Base-by-base conservation (phyloP, 345 rosid species). In the Microcos paniculata region DNA sequence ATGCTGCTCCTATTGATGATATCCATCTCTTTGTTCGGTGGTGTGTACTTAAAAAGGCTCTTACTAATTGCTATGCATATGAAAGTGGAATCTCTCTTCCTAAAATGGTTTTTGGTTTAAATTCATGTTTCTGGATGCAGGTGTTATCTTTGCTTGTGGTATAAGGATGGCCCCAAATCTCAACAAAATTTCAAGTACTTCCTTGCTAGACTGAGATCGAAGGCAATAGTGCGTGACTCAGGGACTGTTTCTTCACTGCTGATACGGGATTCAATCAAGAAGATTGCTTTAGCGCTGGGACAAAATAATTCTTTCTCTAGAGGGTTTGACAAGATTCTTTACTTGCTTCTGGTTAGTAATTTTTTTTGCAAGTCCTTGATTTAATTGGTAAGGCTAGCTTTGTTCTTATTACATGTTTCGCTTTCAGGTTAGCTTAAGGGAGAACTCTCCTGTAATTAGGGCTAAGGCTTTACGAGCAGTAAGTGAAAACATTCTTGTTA, bases 381-480 rank as follows among this genome's bases (percentile, higher is more conserved):
- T 84, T 64, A 66, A 68, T 43, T 33, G 38, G 45, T 10, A 31
- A 33, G 43, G 19, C 40, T 49, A 61, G 68, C 8, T 59, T 83
- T 59, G 70, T 78, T 76, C 83, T 84, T 56, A 78, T 69, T 53
- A 6, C 19, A 15, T 76, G 74, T 71, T 73, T 49, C 74, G 48
- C 52, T 84, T 78, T 51, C 94, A 92, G 99, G 99, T 91, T 82
- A 93, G 99, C 82, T 85, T 96, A 79, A 91, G 96, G 85, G 99
- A 96, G 79, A 96, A 91, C 78, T 94, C 99, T 80, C 97, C 99
- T 71, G 83, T 90, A 30, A 90, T 96, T 75, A 88, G 99, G 88
- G 97, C 98, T 40, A 96, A 96, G 85, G 97, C 99, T 70, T 84
- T 96, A 81, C 87, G 94, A 79, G 96, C 99, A 21, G 99, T 96